Evolutionary conservation across 441 rosid genomes (phyloP).

Genomic region (Corymbia citriodora): DNA sequence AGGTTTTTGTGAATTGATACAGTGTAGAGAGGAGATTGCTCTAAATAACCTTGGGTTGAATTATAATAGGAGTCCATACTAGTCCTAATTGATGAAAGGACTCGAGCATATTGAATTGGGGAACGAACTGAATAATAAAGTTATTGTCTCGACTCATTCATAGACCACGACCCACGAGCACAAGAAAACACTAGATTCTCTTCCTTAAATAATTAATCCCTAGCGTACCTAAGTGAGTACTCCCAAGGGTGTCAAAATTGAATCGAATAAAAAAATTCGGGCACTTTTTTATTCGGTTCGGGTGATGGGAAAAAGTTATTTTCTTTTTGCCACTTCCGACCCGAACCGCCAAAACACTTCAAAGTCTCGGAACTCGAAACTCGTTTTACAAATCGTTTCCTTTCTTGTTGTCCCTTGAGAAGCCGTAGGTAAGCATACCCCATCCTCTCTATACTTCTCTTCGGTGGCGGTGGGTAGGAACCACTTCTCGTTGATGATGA

Average conservation of each 20-base stretch:
- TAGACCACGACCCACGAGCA: neutral
- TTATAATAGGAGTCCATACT: neutral
- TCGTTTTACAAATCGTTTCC: neutral
- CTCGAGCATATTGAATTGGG: neutral
- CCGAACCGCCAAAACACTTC: accelerated
- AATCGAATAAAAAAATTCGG: accelerated
- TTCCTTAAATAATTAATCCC: neutral
- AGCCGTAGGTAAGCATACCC: neutral
- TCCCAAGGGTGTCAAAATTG: neutral
- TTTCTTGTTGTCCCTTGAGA: neutral
- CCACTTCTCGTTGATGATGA: neutral
- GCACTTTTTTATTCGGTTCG: no score
- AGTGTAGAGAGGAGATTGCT: neutral
- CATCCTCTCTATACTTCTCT: neutral
- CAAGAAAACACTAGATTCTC: neutral
- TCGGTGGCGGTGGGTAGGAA: neutral
- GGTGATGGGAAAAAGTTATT: neutral
- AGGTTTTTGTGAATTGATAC: neutral
- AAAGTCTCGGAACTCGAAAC: no score
- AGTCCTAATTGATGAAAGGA: neutral
- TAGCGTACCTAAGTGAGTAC: neutral
- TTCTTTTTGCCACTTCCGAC: neutral
- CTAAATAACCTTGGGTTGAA: neutral
- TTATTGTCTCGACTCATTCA: neutral
- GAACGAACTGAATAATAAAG: neutral